Evolutionary conservation across 1,284 basidiomycete genomes (phyloP), one percentile per base, ranked within the genome.

Genomic region (Apiotrichum gamsii): DNA sequence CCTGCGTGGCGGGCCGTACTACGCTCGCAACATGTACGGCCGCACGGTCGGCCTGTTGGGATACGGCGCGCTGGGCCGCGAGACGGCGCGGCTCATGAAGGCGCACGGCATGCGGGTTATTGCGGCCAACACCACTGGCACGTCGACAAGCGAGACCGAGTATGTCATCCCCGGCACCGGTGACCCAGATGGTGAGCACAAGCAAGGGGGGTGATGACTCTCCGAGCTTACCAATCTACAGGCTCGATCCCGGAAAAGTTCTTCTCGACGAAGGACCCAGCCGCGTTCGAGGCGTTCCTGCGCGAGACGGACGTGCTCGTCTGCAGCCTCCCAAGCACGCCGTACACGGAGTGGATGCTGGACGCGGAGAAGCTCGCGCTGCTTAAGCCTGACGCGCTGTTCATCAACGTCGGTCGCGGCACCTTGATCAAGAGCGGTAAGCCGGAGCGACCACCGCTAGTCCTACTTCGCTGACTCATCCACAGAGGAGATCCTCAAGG

Each of bases 401-500:
- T 72, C 31, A 49, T 70, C 40, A 72, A 72, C 50, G 61, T 72
- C 20, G 69, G 69, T 8, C 58, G 69, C 23, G 69, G 69, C 5
- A 54, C 60, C 45, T 40, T 72, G 11, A 50, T 70, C 46, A 54
- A 53, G 32, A 61, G 59, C 10, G 59, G 62, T 60, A 29, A 50
- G 57, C 50, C 24, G 28, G 0, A 24, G 24, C 48, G 11, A 2
- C 30, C 31, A 21, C 16, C 3, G 24, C 19, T 0, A n/a, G n/a
- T n/a, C n/a, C n/a, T n/a, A 28, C 25, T 6, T 28, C 25, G 8
- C 25, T 11, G 8, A 18, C 16, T 29, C 47, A 28, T n/a, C 16
- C 24, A 19, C 45, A 66, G 68, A 65, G 15, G 61, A 65, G 34
- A 52, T 69, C 13, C 45, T 69, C 15, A 32, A 50, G 9, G 57